Conservation (phyloP, 495 filamentous ascomycete species). For the Extremus antarcticus region DNA sequence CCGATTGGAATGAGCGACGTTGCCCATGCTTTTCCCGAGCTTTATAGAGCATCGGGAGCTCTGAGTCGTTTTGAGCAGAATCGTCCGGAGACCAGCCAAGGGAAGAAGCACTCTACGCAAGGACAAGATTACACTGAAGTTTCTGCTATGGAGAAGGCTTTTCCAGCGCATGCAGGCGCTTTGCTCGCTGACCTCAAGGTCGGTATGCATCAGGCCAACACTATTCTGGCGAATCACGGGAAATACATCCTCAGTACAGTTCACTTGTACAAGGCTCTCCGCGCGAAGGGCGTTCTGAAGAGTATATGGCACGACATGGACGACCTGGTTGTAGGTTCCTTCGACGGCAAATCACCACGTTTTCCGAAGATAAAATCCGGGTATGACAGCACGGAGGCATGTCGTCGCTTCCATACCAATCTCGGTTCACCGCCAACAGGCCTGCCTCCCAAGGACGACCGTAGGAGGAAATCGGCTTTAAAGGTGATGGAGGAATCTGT, state of each 20-base stretch:
- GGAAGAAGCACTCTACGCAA: too few relatives aligned
- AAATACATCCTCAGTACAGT: neutral
- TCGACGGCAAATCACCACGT: neutral
- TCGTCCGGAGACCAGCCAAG: too few relatives aligned
- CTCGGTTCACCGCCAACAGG: neutral
- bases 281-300: neutral
- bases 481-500: neutral
- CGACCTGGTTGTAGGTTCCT: neutral
- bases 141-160: neutral
- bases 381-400: neutral
- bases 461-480: neutral
- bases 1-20: neutral
- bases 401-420: neutral
- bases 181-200: conserved; percentile 3
- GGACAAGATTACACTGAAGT: too few relatives aligned
- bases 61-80: too few relatives aligned
- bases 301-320: conserved; percentile 6
- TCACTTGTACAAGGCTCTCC: neutral
- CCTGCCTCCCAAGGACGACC: neutral
- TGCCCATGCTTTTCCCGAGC: neutral
- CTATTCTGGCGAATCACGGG: neutral
- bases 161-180: conserved; percentile 2
- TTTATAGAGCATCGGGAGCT: neutral
- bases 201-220: neutral
- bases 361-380: neutral